These are phyloP conservation scores for Yamadazyma spencermartinsiae DNA, from an alignment of 1,139 yeast genomes.

Conservation along the genomic window DNA sequence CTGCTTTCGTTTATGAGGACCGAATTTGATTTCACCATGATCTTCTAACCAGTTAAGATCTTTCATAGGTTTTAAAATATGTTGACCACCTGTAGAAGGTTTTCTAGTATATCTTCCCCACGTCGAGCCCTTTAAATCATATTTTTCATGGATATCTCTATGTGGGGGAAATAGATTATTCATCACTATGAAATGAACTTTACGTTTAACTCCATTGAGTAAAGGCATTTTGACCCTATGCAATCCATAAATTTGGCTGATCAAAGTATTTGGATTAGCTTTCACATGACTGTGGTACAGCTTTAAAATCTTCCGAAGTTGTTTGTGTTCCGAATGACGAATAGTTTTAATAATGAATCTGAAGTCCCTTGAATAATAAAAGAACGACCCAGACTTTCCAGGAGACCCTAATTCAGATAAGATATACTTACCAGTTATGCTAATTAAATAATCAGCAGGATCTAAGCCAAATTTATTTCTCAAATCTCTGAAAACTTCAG, in stretches of 20 bases:
- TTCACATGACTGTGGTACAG: constrained; percentile 82
- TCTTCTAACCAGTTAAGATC: constrained; percentile 86
- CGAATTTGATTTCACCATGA: constrained; percentile 63
- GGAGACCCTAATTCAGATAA: constrained; percentile 93
- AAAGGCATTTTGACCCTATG: constrained; percentile 91
- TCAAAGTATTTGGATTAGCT: constrained; percentile 80
- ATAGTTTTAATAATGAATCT: constrained; percentile 94
- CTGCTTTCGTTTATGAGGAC: constrained; percentile 61
- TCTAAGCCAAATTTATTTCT: constrained; percentile 80
- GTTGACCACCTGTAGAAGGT: constrained; percentile 28
- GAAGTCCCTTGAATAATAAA: constrained; percentile 91
- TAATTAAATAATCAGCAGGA: constrained; percentile 92
- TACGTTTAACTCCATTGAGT: constrained; percentile 52
- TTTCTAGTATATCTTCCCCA: constrained; percentile 70
- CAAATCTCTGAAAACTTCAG: constrained; percentile 88
- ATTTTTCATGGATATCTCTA: constrained; percentile 80
- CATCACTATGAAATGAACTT: constrained; percentile 94
- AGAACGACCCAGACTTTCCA: constrained; percentile 95
- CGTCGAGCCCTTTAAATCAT: constrained; percentile 91
- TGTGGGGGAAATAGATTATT: constrained; percentile 96
- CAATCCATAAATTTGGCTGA: constrained; percentile 93
- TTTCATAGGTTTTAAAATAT: constrained; percentile 54
- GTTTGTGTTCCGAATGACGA: constrained; percentile 89
- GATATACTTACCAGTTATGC: constrained; percentile 89
- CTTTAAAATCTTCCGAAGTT: constrained; percentile 69